A percentile compares a stretch with the other conserved stretches of the same genome.
Evolutionary conservation across 495 filamentous ascomycete genomes (phyloP).

Genomic region (Talaromyces borbonicus): DNA sequence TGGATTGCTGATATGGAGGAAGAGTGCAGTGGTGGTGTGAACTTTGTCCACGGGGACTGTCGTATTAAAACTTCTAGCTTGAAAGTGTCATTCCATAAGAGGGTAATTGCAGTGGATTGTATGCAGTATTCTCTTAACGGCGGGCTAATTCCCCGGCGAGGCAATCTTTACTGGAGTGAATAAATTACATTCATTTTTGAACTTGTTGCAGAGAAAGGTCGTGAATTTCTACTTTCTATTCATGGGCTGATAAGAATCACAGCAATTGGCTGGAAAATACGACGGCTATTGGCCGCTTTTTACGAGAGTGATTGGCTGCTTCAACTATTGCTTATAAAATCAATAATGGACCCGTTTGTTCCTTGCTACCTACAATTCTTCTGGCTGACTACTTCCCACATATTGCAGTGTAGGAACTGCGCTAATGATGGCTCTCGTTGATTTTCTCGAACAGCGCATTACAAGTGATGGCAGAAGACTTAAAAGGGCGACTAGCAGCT

Average conservation of each 20-base stretch:
- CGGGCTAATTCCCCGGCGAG: not conserved
- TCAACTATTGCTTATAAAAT: no score
- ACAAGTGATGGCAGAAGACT: not conserved
- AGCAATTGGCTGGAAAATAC: not conserved
- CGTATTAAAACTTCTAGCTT: not conserved
- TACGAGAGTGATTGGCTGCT: not conserved
- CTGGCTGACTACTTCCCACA: no score
- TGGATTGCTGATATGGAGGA: not conserved
- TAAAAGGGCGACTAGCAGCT: not conserved
- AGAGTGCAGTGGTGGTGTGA: not conserved
- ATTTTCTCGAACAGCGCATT: no score
- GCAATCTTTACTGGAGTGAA: not conserved
- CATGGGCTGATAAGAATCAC: not conserved
- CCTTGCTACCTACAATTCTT: no score
- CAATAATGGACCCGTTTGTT: no score
- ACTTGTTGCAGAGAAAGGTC: not conserved
- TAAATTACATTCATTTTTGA: not conserved
- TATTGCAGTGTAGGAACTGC: no score
- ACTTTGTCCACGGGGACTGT: not conserved
- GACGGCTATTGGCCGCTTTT: not conserved
- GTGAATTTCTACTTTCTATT: no score
- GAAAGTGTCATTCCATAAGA: not conserved
- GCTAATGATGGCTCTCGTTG: no score
- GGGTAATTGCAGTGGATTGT: not conserved
- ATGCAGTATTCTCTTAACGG: not conserved